A percentile compares a stretch with the other conserved stretches of the same genome.
These are phyloP conservation scores for Hirschfeldia incana DNA, from an alignment of 345 rosid species.

Conservation along the genomic window DNA sequence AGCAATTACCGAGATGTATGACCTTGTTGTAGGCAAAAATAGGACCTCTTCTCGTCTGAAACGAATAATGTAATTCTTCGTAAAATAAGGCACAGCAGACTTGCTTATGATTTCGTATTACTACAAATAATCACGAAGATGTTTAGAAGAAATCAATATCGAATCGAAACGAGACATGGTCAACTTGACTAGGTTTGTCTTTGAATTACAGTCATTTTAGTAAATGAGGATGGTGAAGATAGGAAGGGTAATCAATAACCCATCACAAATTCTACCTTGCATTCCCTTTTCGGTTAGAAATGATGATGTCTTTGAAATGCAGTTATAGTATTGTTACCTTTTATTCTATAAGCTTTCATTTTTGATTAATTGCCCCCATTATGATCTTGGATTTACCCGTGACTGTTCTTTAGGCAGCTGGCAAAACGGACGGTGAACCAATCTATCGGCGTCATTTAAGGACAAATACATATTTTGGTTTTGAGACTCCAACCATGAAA, in stretches of 20 bases:
- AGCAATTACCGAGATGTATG: not conserved
- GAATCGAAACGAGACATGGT: constrained; percentile 9
- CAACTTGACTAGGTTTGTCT: constrained; percentile 28
- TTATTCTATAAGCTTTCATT: too few relatives aligned
- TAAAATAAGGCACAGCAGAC: not conserved
- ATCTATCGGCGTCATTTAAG: not conserved
- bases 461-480: not conserved
- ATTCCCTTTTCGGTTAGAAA: constrained; percentile 19
- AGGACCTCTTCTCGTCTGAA: constrained; percentile 1
- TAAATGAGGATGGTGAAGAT: constrained; percentile 18
- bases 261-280: not conserved
- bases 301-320: constrained; percentile 18
- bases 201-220: constrained; percentile 23
- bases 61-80: not conserved
- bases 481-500: not conserved
- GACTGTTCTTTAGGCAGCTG: constrained; percentile 18
- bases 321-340: constrained; percentile 7
- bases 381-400: constrained; percentile 18
- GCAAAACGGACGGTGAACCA: constrained; percentile 32
- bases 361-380: not conserved
- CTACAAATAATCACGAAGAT: not conserved
- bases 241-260: not conserved
- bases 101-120: not conserved
- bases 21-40: constrained; percentile 26
- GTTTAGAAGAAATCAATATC: not conserved